Evolutionary conservation across 2,329 filamentous ascomycete species (phyloP), one percentile per base, ranked within the genome.

Genomic region (Verticillium nonalfalfae): DNA sequence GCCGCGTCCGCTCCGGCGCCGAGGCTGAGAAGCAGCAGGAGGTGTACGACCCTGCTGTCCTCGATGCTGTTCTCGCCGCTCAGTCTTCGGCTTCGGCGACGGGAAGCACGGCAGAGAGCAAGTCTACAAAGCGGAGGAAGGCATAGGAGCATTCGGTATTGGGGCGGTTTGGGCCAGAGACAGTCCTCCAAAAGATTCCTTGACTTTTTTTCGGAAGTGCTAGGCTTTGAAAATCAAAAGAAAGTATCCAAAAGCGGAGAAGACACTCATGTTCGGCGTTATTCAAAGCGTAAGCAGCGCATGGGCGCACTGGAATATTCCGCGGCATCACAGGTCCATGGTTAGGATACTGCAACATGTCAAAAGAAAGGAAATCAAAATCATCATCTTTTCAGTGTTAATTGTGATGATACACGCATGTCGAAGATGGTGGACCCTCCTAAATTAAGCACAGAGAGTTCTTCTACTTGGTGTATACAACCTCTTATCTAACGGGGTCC

Each of bases 91-190:
- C 71, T 18, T 63, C 66, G 18, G 68, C 71, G 1, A 68, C 68
- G 18, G 68, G 69, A 14, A 70, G 72, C 4, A 71, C 73, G 1
- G 71, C 76, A 38, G 65, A 70, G 1, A 69, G 67, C n/a, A 77
- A 76, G 68, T 76, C 76, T 66, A 76, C 73, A 2, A 81, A 79
- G 74, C 73, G 78, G 66, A 77, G 80, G 63, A 83, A 81, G 72
- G 76, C 70, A 6, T 80, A 69, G 62, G 13, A 21, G 18, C 7
- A 9, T 11, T 13, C 5, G 21, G 10, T 4, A 26, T 6, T n/a
- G n/a, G 18, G 5, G 45, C 10, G 13, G 7, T 10, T 52, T 52
- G 39, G 39, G 26, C 35, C 35, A 9, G 3, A 18, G 9, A 21
- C 45, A n/a, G 9, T 31, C 10, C 11, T 52, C 11, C n/a, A 9